Evolutionary conservation across 164 flowering plant genomes (phyloP).

Genomic region (Berberis vulgaris): DNA sequence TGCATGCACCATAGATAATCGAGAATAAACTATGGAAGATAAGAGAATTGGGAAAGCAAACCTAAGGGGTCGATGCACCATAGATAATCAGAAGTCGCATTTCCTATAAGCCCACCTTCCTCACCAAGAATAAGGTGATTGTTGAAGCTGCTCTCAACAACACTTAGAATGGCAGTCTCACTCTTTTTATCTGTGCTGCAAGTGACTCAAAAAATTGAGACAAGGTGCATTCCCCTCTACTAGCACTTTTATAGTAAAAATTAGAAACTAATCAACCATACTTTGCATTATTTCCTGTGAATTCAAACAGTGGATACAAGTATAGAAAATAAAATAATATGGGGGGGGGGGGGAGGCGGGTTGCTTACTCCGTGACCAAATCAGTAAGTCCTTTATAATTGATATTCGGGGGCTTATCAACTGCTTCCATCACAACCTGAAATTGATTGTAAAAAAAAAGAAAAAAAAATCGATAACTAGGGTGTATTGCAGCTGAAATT

Average conservation of each 20-base stretch:
- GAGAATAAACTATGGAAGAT: too few relatives aligned
- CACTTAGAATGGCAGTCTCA: conserved; percentile 74
- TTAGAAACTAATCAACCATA: neutral
- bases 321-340: neutral
- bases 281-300: neutral
- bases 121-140: conserved; percentile 96
- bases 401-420: conserved; percentile 53
- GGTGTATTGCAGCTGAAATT: too few relatives aligned
- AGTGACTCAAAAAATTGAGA: neutral
- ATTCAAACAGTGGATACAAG: neutral
- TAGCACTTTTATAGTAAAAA: neutral
- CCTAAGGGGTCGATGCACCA: conserved; percentile 99
- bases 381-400: conserved; percentile 83
- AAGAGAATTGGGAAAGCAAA: conserved; percentile 17
- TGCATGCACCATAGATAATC: too few relatives aligned
- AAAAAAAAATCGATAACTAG: too few relatives aligned
- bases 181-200: conserved; percentile 94
- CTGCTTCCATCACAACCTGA: too few relatives aligned
- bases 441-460: too few relatives aligned
- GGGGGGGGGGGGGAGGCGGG: too few relatives aligned
- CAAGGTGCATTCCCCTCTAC: neutral
- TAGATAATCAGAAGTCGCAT: conserved; percentile 77
- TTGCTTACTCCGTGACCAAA: conserved; percentile 83
- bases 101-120: conserved; percentile 93
- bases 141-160: conserved; percentile 52